Base-by-base conservation (phyloP, 768 basidiomycete species). In the Mycena maculata region DNA sequence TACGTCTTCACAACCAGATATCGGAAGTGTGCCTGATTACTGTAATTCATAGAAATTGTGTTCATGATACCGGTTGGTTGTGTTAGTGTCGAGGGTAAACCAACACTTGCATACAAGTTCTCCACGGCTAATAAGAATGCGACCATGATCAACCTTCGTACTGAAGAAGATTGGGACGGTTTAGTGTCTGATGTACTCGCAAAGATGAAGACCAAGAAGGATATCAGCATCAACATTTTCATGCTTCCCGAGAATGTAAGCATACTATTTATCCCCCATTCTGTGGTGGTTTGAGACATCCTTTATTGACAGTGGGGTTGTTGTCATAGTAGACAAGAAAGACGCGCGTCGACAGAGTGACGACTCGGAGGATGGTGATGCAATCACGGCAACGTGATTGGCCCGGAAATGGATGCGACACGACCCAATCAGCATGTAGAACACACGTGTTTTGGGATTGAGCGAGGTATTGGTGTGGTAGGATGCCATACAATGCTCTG, bases 31-130 rank as follows among this genome's bases (percentile, higher is more conserved):
- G n/a, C 42, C 25, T 36, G 31, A 20, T 20, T 30, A 53, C 33
- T 38, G 55, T 56, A 27, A 56, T 41, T 42, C 38, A 56, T 23
- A 56, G 55, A 56, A 56, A 56, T 56, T 18, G 55, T 56, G 15
- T 41, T 56, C 55, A 56, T 56, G 55, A 41, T 56, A 30, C 52
- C 52, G 15, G 52, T 59, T 47, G 57, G 57, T 33, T 59, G 57
- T 59, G 57, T 48, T 48, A 44, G 45, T 22, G 57, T 59, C n/a
- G 44, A 44, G 41, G 42, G 57, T 28, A 59, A 59, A 36, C 57
- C 57, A 45, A 48, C 30, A 45, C 56, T 57, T n/a, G n/a, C n/a
- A n/a, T n/a, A n/a, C n/a, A n/a, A n/a, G n/a, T n/a, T n/a, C n/a
- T n/a, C n/a, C n/a, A 57, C 41, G 25, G 42, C 56, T 12, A 41